phyloP scores from a whole-genome alignment of 129 eudicot genomes.

The Flaveria linearis region DNA sequence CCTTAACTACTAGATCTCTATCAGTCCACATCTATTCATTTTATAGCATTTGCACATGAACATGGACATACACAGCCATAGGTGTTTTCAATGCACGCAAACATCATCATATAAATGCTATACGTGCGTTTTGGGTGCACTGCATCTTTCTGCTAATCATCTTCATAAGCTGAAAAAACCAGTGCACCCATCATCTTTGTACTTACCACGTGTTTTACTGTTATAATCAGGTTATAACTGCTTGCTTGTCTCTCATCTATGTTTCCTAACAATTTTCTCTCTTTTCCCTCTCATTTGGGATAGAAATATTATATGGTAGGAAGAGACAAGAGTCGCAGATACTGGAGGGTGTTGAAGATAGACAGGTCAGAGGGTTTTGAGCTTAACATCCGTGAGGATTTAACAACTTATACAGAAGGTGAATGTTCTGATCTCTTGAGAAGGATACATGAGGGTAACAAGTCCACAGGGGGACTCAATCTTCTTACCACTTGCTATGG shows the following conservation, averaged over 20 bases:
- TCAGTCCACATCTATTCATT: background rate
- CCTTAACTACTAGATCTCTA: background rate
- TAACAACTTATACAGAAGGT: conserved; percentile 58
- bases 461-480: conserved; percentile 81
- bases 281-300: conserved; percentile 7
- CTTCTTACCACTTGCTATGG: conserved; percentile 83
- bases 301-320: conserved; percentile 88
- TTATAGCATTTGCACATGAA: background rate
- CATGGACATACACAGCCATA: background rate
- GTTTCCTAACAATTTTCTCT: conserved; percentile 15
- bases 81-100: conserved; percentile 2
- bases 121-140: background rate
- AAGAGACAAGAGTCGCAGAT: conserved; percentile 64
- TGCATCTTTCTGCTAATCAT: conserved; percentile 10
- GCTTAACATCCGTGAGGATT: conserved; percentile 70
- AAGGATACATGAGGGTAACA: conserved; percentile 80
- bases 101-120: conserved; percentile 14
- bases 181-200: background rate
- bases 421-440: conserved; percentile 71
- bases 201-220: background rate
- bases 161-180: conserved; percentile 4
- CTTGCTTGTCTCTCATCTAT: background rate
- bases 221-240: background rate
- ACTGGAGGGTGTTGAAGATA: conserved; percentile 83
- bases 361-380: conserved; percentile 74